Evolutionary conservation across 2,329 filamentous ascomycete species (phyloP).

Genomic region (Colletotrichum sp.): DNA sequence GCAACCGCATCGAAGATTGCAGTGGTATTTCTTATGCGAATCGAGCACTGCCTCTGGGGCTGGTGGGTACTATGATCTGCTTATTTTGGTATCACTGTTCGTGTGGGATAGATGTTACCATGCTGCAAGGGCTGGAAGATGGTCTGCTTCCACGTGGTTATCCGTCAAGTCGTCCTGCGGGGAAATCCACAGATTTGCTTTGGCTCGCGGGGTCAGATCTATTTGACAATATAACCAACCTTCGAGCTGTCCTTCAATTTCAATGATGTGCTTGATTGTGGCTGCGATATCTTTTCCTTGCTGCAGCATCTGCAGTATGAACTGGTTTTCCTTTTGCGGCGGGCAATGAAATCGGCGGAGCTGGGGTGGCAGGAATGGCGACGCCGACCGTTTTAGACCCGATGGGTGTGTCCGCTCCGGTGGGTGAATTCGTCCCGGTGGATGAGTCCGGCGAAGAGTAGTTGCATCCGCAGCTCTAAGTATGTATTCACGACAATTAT

Average conservation of each 20-base stretch:
- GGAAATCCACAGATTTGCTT: neutral
- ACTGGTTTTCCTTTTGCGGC: neutral
- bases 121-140: neutral
- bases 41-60: neutral
- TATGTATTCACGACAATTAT: neutral
- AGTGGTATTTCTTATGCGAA: neutral
- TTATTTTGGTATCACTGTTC: neutral
- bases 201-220: neutral
- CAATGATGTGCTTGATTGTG: neutral
- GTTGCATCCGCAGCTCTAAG: neutral
- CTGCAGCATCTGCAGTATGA: neutral
- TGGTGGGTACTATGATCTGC: neutral
- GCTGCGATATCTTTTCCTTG: fast-evolving
- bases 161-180: neutral
- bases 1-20: neutral
- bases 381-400: neutral
- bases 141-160: neutral
- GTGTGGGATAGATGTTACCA: neutral
- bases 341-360: neutral
- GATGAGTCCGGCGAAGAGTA: neutral
- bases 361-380: neutral
- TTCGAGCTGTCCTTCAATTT: neutral
- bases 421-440: neutral
- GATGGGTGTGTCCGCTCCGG: neutral
- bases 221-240: neutral